A percentile compares a stretch with the other conserved stretches of the same genome.
Conservation (phyloP, 352 stramenopile species). For the Globisporangium mamillatum region DNA sequence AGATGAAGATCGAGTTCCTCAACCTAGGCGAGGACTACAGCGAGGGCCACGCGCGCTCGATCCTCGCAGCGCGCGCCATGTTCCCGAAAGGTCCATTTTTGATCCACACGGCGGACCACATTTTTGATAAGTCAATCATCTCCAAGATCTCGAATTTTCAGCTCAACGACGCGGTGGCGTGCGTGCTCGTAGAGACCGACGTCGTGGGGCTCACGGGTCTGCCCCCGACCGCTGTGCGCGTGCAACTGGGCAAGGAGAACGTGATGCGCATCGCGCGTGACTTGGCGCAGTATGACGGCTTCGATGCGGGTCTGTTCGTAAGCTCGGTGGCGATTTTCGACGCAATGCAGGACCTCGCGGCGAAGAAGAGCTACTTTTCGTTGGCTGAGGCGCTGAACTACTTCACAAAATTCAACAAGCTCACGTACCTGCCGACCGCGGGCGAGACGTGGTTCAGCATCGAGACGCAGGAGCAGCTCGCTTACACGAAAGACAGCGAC, state of each 20-base stretch:
- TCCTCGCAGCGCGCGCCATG: slow-evolving; percentile 75
- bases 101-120: slow-evolving; percentile 84
- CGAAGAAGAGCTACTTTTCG: slow-evolving; percentile 70
- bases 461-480: slow-evolving; percentile 77
- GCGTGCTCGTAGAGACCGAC: slow-evolving; percentile 74
- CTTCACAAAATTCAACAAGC: slow-evolving; percentile 62
- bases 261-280: slow-evolving; percentile 62
- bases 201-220: slow-evolving; percentile 58
- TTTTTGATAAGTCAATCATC: slow-evolving; percentile 81
- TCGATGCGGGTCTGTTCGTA: slow-evolving; percentile 73
- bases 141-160: slow-evolving; percentile 56
- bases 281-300: slow-evolving; percentile 51
- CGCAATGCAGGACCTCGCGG: slow-evolving; percentile 54
- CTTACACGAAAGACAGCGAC: slow-evolving; percentile 73
- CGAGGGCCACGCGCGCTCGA: slow-evolving; percentile 68
- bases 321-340: slow-evolving; percentile 70
- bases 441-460: slow-evolving; percentile 84
- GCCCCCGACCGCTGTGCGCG: slow-evolving; percentile 55
- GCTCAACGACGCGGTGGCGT: slow-evolving; percentile 56
- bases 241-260: slow-evolving; percentile 54
- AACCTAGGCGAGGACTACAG: slow-evolving; percentile 78
- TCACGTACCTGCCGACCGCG: slow-evolving; percentile 60
- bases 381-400: slow-evolving; percentile 69
- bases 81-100: slow-evolving; percentile 76
- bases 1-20: slow-evolving; percentile 84